These are phyloP conservation scores for Carpinus fangiana DNA, from an alignment of 306 rosid species.

Conservation along the genomic window DNA sequence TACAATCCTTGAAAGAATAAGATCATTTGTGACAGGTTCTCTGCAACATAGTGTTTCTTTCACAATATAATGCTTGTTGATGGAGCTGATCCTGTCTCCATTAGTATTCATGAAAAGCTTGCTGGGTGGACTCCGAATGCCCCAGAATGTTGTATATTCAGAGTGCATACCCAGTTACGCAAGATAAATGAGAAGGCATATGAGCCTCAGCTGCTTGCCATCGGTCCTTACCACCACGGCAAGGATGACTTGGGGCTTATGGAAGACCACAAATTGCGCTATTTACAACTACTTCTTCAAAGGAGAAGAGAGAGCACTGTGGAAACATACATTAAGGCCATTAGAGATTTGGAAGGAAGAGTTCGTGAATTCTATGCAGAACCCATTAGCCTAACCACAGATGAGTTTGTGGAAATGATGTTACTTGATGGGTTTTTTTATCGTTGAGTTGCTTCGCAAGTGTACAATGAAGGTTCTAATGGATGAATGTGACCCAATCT, in stretches of 20 bases:
- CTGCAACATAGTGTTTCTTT: too few species aligned
- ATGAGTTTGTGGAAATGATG: neutral
- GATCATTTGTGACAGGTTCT: too few species aligned
- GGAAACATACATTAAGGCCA: neutral
- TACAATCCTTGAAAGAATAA: too few species aligned
- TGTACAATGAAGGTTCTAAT: too few species aligned
- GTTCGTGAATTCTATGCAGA: neutral
- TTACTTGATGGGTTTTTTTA: neutral
- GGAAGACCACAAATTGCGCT: neutral
- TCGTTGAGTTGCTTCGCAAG: neutral
- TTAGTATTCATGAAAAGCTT: too few species aligned
- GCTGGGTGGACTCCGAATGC: neutral
- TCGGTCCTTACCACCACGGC: neutral
- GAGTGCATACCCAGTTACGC: neutral
- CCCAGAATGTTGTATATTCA: neutral
- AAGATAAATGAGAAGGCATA: neutral
- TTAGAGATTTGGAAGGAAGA: neutral
- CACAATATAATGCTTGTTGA: too few species aligned
- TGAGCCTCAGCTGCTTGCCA: neutral
- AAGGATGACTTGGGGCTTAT: neutral
- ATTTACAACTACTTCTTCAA: neutral
- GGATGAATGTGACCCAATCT: neutral
- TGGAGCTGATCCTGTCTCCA: too few species aligned
- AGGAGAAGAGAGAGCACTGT: neutral
- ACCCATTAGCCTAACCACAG: neutral